These are phyloP conservation scores for Cucumis melo DNA, from an alignment of 306 rosid species.

Conservation along the genomic window DNA sequence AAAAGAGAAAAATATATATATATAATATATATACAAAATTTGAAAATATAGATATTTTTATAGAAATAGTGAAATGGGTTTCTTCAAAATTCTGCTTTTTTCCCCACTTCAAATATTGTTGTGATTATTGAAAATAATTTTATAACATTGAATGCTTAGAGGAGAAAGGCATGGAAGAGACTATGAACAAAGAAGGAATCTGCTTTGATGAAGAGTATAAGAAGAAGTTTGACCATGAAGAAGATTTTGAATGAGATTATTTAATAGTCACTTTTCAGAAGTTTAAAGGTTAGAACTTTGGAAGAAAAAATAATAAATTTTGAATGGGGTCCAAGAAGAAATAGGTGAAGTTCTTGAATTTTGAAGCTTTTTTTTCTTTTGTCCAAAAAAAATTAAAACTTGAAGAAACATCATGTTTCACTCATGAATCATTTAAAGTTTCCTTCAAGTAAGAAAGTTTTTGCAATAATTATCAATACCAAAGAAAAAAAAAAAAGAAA, in stretches of 20 bases:
- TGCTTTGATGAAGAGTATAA: background rate
- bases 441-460: background rate
- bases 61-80: background rate
- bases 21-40: background rate
- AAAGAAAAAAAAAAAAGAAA: background rate
- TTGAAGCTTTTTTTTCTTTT: background rate
- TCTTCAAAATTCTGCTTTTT: background rate
- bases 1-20: background rate
- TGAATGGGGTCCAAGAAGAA: background rate
- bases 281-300: background rate
- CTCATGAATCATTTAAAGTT: slow-evolving; percentile 1
- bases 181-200: background rate
- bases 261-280: background rate
- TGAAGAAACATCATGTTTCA: background rate
- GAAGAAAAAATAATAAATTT: background rate
- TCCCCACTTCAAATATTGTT: background rate
- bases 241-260: background rate
- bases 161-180: background rate
- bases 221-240: background rate
- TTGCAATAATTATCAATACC: background rate
- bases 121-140: background rate
- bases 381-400: background rate
- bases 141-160: background rate
- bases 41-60: background rate
- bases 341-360: background rate